Evolutionary conservation across 1,139 yeast genomes (phyloP).

Genomic region (Magnusiomyces magnusii): DNA sequence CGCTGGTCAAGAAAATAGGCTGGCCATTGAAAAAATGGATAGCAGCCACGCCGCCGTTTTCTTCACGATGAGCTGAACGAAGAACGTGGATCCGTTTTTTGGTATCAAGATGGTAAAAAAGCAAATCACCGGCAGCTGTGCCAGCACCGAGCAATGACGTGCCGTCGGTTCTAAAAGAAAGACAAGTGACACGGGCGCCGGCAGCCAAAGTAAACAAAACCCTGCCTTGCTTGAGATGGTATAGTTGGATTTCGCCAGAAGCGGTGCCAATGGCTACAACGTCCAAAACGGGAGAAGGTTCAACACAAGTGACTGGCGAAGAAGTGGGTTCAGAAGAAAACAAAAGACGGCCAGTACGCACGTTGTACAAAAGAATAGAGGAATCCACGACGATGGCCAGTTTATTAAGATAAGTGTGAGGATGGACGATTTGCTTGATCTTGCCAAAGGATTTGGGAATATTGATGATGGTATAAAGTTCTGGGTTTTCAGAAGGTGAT

Average conservation of each 20-base stretch:
- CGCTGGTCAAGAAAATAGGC: slow-evolving; percentile 83
- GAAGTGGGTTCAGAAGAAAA: slow-evolving; percentile 45
- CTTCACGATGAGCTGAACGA: slow-evolving; percentile 61
- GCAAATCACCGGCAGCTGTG: slow-evolving; percentile 70
- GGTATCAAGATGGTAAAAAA: slow-evolving; percentile 73
- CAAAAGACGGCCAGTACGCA: slow-evolving; percentile 69
- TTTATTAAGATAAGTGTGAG: slow-evolving; percentile 90
- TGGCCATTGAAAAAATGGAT: slow-evolving; percentile 83
- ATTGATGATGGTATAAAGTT: slow-evolving; percentile 53
- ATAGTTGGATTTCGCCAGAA: slow-evolving; percentile 58
- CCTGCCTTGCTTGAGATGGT: slow-evolving; percentile 61
- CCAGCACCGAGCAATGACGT: slow-evolving; percentile 78
- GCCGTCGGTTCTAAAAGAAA: slow-evolving; percentile 92
- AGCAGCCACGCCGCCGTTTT: slow-evolving; percentile 72
- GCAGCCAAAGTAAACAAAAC: slow-evolving; percentile 48
- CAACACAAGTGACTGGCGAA: slow-evolving; percentile 50
- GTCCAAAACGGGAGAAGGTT: slow-evolving; percentile 82
- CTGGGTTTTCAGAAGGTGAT: slow-evolving; percentile 24
- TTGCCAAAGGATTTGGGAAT: slow-evolving; percentile 57
- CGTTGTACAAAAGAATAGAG: slow-evolving; percentile 53
- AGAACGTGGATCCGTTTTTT: slow-evolving; percentile 68
- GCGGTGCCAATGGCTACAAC: slow-evolving; percentile 70
- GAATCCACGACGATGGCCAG: slow-evolving; percentile 62
- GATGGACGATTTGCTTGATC: slow-evolving; percentile 65
- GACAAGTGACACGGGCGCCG: slow-evolving; percentile 53